Conservation (phyloP, 2,329 filamentous ascomycete genomes). For the Nemania diffusa region DNA sequence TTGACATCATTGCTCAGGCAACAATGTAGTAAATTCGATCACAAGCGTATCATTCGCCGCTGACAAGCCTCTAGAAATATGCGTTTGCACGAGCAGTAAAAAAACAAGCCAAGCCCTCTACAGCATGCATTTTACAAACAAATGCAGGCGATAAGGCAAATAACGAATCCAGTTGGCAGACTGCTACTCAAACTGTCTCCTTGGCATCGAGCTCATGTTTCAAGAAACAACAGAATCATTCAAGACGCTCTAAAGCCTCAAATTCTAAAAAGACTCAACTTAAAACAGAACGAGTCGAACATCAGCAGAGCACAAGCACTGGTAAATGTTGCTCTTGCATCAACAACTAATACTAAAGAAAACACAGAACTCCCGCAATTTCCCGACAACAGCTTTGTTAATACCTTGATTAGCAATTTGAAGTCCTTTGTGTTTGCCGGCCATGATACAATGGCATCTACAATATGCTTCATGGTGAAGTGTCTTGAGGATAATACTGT, state of each 20-base stretch:
- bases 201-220: neutral
- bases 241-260: neutral
- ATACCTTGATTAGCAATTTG: slow-evolving; percentile 10
- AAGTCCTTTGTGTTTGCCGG: slow-evolving; percentile 33
- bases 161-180: no score
- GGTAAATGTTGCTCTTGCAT: no score
- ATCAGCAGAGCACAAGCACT: neutral
- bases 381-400: neutral
- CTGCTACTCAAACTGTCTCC: neutral
- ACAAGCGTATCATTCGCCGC: no score
- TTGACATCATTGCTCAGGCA: slow-evolving; percentile 52
- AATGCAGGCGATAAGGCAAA: no score
- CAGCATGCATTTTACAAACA: no score
- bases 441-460: slow-evolving; percentile 29
- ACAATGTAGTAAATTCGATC: slow-evolving; percentile 42
- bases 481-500: slow-evolving; percentile 23
- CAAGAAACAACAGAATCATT: neutral
- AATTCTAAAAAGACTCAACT: neutral
- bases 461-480: slow-evolving; percentile 29
- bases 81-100: no score
- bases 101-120: no score
- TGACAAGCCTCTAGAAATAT: neutral
- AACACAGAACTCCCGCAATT: neutral
- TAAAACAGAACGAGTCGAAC: no score
- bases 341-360: neutral